These are phyloP conservation scores for Cordia subcordata DNA, from an alignment of 257 asterid species.

Conservation along the genomic window DNA sequence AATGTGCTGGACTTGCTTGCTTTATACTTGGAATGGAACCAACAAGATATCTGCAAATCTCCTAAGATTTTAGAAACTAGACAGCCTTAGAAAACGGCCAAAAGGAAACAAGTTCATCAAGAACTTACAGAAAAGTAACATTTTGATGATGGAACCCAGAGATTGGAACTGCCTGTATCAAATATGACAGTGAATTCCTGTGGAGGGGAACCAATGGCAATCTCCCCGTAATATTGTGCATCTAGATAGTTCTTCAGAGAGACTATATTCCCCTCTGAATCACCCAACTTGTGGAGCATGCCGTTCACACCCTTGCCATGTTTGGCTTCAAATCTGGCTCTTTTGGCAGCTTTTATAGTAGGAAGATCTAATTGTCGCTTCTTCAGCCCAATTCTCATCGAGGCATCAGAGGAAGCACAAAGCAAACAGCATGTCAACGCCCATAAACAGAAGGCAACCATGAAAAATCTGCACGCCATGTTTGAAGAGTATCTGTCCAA, in stretches of 20 bases:
- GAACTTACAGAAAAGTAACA: conserved; percentile 89
- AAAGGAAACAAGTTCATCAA: conserved; percentile 3
- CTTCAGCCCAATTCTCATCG: conserved; percentile 58
- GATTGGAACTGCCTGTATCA: conserved; percentile 95
- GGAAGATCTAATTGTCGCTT: conserved; percentile 49
- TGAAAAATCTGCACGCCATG: conserved; percentile 48
- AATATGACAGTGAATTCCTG: conserved; percentile 83
- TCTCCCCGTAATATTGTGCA: conserved; percentile 95
- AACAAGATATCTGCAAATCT: conserved; percentile 78
- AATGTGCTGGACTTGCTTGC: conserved; percentile 67
- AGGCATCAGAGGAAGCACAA: conserved; percentile 53
- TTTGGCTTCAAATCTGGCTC: conserved; percentile 37
- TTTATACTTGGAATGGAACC: conserved; percentile 69
- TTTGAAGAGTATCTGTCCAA: conserved; percentile 37
- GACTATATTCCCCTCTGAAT: conserved; percentile 41
- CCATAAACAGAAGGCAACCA: conserved; percentile 40
- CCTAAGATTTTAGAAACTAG: not conserved
- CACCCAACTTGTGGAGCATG: conserved; percentile 39
- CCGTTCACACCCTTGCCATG: conserved; percentile 26
- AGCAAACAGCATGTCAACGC: conserved; percentile 41
- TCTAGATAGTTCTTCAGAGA: conserved; percentile 79
- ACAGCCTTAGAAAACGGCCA: not conserved
- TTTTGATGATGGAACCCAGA: conserved; percentile 94
- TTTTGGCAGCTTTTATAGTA: conserved; percentile 49
- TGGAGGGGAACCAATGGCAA: conserved; percentile 83